phyloP scores from a whole-genome alignment of 306 rosid species.

The Sophora flavescens region DNA sequence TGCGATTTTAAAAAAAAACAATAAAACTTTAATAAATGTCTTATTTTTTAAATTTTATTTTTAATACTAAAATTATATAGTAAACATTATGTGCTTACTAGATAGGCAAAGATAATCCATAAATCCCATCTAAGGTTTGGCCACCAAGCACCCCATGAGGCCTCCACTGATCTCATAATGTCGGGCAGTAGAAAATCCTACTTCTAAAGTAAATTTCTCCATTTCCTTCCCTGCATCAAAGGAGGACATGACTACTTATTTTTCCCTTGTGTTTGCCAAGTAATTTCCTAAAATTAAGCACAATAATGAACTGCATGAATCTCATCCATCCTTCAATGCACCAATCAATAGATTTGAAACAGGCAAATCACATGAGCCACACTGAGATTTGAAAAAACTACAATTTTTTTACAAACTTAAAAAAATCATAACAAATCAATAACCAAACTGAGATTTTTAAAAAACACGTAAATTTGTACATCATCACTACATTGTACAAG shows the following conservation, averaged over 20 bases:
- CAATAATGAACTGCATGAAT: background rate
- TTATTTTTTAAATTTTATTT: too few relatives aligned
- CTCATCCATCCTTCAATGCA: conserved; percentile 19
- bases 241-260: conserved; percentile 21
- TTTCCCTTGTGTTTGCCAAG: background rate
- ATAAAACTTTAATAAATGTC: too few relatives aligned
- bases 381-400: too few relatives aligned
- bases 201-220: conserved; percentile 83
- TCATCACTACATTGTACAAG: too few relatives aligned
- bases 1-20: too few relatives aligned
- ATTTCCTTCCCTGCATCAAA: conserved; percentile 74
- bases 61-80: too few relatives aligned
- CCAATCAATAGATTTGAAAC: background rate
- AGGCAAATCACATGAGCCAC: conserved; percentile 18
- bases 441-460: too few relatives aligned
- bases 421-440: too few relatives aligned
- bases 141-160: conserved; percentile 92
- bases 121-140: conserved; percentile 52
- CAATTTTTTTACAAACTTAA: too few relatives aligned
- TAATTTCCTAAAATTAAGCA: background rate
- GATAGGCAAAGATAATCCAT: conserved; percentile 13
- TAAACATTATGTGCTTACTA: too few relatives aligned
- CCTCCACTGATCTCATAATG: conserved; percentile 90
- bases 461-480: too few relatives aligned
- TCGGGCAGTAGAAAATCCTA: conserved; percentile 75